Conservation (phyloP, 805 yeast species). For the Kuraishia piskuri region DNA sequence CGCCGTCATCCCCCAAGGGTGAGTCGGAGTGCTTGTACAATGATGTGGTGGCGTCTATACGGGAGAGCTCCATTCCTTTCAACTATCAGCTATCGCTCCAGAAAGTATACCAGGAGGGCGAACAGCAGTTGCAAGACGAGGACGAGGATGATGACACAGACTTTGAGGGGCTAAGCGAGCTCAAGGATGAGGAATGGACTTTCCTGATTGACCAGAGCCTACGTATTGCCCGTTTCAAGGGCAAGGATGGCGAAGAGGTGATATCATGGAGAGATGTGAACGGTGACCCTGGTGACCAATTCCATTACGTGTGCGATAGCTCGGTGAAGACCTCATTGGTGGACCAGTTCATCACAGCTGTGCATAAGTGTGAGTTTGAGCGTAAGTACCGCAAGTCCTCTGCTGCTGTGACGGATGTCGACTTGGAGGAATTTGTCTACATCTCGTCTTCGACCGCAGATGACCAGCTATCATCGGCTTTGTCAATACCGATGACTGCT, state of each 20-base stretch:
- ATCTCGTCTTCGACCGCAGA: conserved; percentile 14
- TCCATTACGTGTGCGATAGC: conserved; percentile 69
- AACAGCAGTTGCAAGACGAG: conserved; percentile 47
- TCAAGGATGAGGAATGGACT: conserved; percentile 56
- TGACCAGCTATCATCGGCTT: conserved; percentile 3
- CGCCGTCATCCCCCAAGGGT: conserved; percentile 79
- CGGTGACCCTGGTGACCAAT: conserved; percentile 82
- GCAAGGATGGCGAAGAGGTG: conserved; percentile 44
- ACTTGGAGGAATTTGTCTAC: conserved; percentile 50
- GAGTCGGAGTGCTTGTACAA: conserved; percentile 75
- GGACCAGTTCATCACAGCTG: conserved; percentile 51
- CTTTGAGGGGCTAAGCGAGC: conserved; percentile 18
- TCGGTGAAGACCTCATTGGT: conserved; percentile 47
- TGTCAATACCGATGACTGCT: conserved; percentile 8
- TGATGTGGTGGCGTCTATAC: conserved; percentile 68
- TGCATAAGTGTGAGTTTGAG: conserved; percentile 69
- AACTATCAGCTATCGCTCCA: conserved; percentile 65
- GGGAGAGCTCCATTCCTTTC: conserved; percentile 57
- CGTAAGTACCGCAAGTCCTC: conserved; percentile 56
- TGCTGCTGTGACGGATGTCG: conserved; percentile 31
- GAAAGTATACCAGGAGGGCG: conserved; percentile 63
- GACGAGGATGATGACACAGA: conserved; percentile 33
- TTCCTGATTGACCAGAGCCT: conserved; percentile 60
- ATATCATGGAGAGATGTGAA: conserved; percentile 75
- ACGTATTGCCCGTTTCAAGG: conserved; percentile 42